phyloP scores from a whole-genome alignment of 495 filamentous ascomycete genomes.

The Xylaria intraflava region DNA sequence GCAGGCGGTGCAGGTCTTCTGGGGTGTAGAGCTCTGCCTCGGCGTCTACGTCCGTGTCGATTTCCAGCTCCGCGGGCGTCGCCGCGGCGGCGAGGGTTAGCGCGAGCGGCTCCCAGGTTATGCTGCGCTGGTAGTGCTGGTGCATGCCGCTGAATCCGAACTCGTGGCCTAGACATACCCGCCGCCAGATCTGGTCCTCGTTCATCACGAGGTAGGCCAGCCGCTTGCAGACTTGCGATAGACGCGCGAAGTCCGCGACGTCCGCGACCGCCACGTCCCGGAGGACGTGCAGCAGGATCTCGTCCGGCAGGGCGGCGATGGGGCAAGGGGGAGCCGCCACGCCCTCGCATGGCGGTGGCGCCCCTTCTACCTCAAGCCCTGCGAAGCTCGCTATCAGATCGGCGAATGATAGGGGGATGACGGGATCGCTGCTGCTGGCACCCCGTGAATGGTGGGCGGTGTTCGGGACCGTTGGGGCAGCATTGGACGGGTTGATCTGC shows the following conservation, averaged over 20 bases:
- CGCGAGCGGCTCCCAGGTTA: slow-evolving; percentile 50
- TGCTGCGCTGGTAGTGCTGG: slow-evolving; percentile 62
- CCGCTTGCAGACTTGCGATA: slow-evolving; percentile 76
- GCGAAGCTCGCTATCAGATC: slow-evolving; percentile 75
- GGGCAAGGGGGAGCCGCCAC: slow-evolving; percentile 68
- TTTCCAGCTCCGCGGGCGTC: background rate
- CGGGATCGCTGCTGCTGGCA: background rate
- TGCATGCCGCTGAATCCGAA: slow-evolving; percentile 82
- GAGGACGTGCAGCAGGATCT: slow-evolving; percentile 72
- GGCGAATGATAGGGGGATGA: slow-evolving; percentile 40
- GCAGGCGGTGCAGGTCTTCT: slow-evolving; percentile 20
- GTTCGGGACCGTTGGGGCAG: slow-evolving; percentile 46
- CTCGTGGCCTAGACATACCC: slow-evolving; percentile 59
- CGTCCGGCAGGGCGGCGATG: slow-evolving; percentile 68
- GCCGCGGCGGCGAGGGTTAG: slow-evolving; percentile 36
- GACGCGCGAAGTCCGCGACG: slow-evolving; percentile 68
- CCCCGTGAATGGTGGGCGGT: slow-evolving; percentile 50
- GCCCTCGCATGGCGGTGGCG: slow-evolving; percentile 52
- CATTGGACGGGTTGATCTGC: slow-evolving; percentile 46
- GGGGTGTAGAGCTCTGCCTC: slow-evolving; percentile 15
- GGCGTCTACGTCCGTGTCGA: background rate
- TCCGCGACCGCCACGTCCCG: slow-evolving; percentile 66
- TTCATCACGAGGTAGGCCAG: slow-evolving; percentile 77
- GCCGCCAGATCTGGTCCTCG: slow-evolving; percentile 86
- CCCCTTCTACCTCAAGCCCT: slow-evolving; percentile 51